phyloP scores from a whole-genome alignment of 1,284 basidiomycete genomes.

The Fistulinella staudtii region DNA sequence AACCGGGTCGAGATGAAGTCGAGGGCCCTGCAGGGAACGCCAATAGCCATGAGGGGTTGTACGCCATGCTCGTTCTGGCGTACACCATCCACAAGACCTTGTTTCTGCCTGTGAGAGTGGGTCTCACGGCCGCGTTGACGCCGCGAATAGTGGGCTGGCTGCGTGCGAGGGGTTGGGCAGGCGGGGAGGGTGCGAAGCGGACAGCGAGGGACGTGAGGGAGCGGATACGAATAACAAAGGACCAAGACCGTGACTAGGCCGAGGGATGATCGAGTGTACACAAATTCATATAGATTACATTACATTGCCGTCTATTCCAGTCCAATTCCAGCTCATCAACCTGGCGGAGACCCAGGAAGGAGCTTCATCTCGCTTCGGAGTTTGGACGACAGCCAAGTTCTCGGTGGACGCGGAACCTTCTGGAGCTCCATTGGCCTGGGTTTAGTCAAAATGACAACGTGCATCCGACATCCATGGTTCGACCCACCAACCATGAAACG shows the following conservation, averaged over 20 bases:
- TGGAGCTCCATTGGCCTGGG: too few species aligned
- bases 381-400: neutral
- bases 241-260: slow-evolving; percentile 7
- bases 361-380: too few species aligned
- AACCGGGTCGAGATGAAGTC: slow-evolving; percentile 62
- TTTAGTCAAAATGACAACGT: slow-evolving; percentile 35
- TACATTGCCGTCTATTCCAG: slow-evolving; percentile 15
- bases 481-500: slow-evolving; percentile 46
- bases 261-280: neutral
- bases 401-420: slow-evolving; percentile 5
- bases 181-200: slow-evolving; percentile 60
- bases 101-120: slow-evolving; percentile 87
- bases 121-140: slow-evolving; percentile 84
- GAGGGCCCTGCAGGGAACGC: slow-evolving; percentile 29
- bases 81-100: slow-evolving; percentile 96
- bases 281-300: slow-evolving; percentile 6
- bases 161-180: slow-evolving; percentile 69
- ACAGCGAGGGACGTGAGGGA: slow-evolving; percentile 64
- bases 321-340: slow-evolving; percentile 11
- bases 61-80: slow-evolving; percentile 89
- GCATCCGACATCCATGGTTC: slow-evolving; percentile 55
- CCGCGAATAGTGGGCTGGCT: slow-evolving; percentile 84
- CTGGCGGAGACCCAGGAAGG: too few species aligned
- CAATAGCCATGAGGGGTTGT: slow-evolving; percentile 65
- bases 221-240: slow-evolving; percentile 30